Evolutionary conservation across 768 basidiomycete genomes (phyloP).

Genomic region (Agaricus sinodeliciosus): DNA sequence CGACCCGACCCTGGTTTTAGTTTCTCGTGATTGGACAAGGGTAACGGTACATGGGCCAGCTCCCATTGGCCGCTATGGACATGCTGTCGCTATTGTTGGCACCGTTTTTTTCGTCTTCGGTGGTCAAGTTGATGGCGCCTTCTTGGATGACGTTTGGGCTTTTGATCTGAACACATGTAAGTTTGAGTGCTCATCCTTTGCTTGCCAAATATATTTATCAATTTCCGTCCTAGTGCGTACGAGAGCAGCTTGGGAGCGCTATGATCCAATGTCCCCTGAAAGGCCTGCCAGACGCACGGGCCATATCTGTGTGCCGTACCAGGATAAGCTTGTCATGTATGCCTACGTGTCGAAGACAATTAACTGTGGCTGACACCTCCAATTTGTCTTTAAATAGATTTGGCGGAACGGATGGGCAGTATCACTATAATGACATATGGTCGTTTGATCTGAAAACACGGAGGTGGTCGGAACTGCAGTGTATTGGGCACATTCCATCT

Average conservation of each 20-base stretch:
- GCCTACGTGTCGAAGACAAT: conserved; percentile 22
- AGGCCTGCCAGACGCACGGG: conserved; percentile 83
- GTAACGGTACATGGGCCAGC: conserved; percentile 70
- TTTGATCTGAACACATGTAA: conserved; percentile 92
- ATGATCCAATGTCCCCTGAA: conserved; percentile 53
- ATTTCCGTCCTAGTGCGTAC: conserved; percentile 55
- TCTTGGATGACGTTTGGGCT: conserved; percentile 91
- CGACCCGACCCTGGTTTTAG: conserved; percentile 30
- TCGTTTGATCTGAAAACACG: conserved; percentile 76
- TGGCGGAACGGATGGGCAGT: conserved; percentile 97
- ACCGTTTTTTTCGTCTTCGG: conserved; percentile 94
- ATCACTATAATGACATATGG: conserved; percentile 99
- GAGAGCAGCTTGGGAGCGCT: conserved; percentile 80
- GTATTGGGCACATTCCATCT: conserved; percentile 95
- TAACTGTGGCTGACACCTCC: conserved; percentile 12
- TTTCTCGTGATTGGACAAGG: conserved; percentile 92
- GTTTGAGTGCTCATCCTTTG: conserved; percentile 24
- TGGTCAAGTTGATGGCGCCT: conserved; percentile 92
- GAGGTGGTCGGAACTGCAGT: conserved; percentile 87
- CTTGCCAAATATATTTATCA: conserved; percentile 1
- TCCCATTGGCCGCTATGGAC: conserved; percentile 90
- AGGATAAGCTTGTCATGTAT: conserved; percentile 80
- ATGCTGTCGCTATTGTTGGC: conserved; percentile 87
- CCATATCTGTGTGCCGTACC: conserved; percentile 79
- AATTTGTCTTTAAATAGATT: conserved; percentile 45